These are phyloP conservation scores for Corymbia citriodora DNA, from an alignment of 441 rosid genomes.

Conservation along the genomic window DNA sequence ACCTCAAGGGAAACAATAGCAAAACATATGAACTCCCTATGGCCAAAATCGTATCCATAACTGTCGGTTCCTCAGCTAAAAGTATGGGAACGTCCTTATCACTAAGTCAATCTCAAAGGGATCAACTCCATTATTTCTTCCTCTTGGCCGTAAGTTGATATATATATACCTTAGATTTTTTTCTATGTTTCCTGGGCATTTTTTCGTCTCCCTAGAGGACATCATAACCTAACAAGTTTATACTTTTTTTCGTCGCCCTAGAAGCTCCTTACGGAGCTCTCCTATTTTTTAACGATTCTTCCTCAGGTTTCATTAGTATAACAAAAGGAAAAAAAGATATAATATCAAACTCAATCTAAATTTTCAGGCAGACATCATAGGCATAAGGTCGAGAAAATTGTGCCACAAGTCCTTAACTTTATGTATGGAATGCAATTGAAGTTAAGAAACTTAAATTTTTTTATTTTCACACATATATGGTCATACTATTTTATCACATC, in stretches of 20 bases:
- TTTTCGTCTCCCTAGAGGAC: no score
- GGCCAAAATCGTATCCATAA: neutral
- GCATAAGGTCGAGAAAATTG: neutral
- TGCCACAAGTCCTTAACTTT: neutral
- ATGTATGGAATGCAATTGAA: neutral
- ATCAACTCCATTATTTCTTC: neutral
- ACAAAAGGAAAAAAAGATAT: neutral
- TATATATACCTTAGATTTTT: no score
- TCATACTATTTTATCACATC: neutral
- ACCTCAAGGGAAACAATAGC: neutral
- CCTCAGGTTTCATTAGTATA: neutral
- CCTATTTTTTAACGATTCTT: no score
- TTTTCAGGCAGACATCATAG: neutral
- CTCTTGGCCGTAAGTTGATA: neutral
- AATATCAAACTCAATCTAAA: neutral
- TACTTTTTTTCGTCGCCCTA: no score
- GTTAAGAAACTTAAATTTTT: neutral
- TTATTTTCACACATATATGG: neutral
- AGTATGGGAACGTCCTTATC: no score
- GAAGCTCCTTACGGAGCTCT: no score
- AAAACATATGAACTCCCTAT: neutral
- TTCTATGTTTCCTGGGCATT: no score
- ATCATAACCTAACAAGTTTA: no score
- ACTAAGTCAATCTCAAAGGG: no score
- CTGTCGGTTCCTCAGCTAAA: no score